These are phyloP conservation scores for Chytriomyces sp. DNA, from an alignment of 192 early-diverging fungal species.

Conservation along the genomic window DNA sequence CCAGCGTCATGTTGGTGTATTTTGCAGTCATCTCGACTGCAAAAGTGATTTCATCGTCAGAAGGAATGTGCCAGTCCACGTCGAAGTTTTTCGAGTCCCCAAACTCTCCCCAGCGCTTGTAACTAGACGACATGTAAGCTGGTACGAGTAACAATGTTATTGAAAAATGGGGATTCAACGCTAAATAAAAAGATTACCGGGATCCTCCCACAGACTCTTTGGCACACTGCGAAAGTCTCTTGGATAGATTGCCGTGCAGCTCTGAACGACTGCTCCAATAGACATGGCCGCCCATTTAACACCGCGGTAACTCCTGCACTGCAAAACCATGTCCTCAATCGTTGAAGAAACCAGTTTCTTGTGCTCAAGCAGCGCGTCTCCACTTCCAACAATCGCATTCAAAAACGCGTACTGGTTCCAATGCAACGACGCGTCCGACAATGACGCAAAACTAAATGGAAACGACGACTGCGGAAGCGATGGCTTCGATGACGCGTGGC, in stretches of 20 bases:
- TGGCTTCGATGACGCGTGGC: slow-evolving; percentile 64
- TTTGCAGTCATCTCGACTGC: slow-evolving; percentile 68
- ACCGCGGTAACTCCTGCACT: slow-evolving; percentile 64
- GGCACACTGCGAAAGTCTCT: slow-evolving; percentile 62
- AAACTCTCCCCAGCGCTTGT: slow-evolving; percentile 78
- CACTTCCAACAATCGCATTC: slow-evolving; percentile 56
- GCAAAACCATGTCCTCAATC: slow-evolving; percentile 38
- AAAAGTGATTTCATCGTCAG: slow-evolving; percentile 66
- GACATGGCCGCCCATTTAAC: slow-evolving; percentile 76
- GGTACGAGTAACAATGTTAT: not conserved
- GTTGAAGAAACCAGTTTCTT: slow-evolving; percentile 34
- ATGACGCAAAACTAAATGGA: slow-evolving; percentile 57
- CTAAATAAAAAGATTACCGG: too few relatives aligned
- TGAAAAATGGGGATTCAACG: too few relatives aligned
- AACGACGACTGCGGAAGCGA: slow-evolving; percentile 43
- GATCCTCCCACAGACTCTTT: slow-evolving; percentile 59
- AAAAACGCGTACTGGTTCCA: slow-evolving; percentile 76
- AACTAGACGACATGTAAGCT: slow-evolving; percentile 70
- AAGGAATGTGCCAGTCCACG: slow-evolving; percentile 82
- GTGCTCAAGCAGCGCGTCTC: slow-evolving; percentile 56
- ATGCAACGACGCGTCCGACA: slow-evolving; percentile 72
- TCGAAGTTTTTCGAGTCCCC: slow-evolving; percentile 57
- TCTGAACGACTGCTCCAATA: slow-evolving; percentile 53
- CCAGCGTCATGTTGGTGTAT: slow-evolving; percentile 22
- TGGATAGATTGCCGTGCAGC: slow-evolving; percentile 60